Evolutionary conservation across 345 rosid genomes (phyloP).

Genomic region (Eucalyptus marginata): DNA sequence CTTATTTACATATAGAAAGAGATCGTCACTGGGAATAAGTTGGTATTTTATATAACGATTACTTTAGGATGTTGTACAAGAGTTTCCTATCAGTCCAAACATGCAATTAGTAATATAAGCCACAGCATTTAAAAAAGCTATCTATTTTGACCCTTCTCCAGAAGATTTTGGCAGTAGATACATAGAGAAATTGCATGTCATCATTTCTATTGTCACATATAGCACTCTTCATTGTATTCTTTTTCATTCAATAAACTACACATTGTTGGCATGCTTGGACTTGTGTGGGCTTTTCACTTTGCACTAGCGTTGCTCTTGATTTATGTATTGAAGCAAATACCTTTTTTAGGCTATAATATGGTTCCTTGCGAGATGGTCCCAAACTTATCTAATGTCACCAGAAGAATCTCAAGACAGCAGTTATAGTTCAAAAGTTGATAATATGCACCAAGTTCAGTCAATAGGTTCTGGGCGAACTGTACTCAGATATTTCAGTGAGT

Average conservation of each 20-base stretch:
- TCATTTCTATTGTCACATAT: not conserved
- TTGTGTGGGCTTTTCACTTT: not conserved
- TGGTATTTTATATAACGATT: not conserved
- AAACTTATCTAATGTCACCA: conserved; percentile 65
- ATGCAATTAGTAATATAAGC: not conserved
- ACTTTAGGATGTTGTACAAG: not conserved
- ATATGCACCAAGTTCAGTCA: conserved; percentile 27
- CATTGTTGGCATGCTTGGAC: not conserved
- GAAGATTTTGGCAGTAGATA: not conserved
- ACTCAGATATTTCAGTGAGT: conserved; percentile 64
- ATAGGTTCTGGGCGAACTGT: conserved; percentile 42
- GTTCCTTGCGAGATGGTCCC: conserved; percentile 97
- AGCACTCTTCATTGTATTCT: not conserved
- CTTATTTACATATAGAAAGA: not conserved
- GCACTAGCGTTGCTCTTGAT: not conserved
- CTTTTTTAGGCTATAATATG: conserved; percentile 76
- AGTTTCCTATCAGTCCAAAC: not conserved
- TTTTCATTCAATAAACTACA: not conserved
- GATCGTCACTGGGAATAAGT: not conserved
- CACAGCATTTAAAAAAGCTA: not conserved
- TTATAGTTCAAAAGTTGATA: conserved; percentile 29
- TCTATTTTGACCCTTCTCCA: not conserved
- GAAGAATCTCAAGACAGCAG: conserved; percentile 37
- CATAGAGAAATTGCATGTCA: not conserved
- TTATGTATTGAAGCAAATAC: not conserved